Base-by-base conservation (phyloP, 192 early-diverging fungal species). In the Haplosporangium gracile region DNA sequence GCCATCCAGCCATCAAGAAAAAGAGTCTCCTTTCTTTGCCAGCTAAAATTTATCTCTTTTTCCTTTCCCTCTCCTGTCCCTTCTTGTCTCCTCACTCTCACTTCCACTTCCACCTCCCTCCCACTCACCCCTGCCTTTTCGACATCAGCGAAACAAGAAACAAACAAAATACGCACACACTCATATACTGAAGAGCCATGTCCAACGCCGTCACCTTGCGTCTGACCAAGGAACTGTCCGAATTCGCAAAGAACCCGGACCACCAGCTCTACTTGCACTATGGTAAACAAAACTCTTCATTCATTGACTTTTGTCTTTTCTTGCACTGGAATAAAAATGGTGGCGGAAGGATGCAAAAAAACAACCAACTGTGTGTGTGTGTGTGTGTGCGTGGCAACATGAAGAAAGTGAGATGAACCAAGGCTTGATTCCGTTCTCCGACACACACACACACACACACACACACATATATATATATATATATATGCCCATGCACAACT, bases 201-300 rank as follows among this genome's bases (percentile, higher is more conserved):
- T 86, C 84, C n/a, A 81, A 77, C 75, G 53, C 84, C 63, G 84
- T 86, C n/a, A 86, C 79, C 47, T 63, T 86, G 55, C 84, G 84
- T 24, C 71, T 86, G 29, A 77, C 79, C 32, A 86, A 86, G 53
- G 84, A 86, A 72, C 72, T 86, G 20, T 86, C 84, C n/a, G 84
- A 86, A 55, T 76, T 80, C 65, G 72, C 84, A 32, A 86, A 86
- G 79, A 86, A 86, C 24, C 84, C 84, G 6, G 84, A 86, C 75
- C 79, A 86, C 63, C 84, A 86, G 63, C 74, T 86, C 47, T 86
- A 81, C 45, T 75, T 86, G 15, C 78, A 86, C 55, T 80, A 73
- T 26, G 84, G 84, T 86, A 86, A 74, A 53, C 49, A 51, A 45
- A 45, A 45, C 16, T 22, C 49, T 51, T 51, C 20, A 51, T 51